Base-by-base conservation (phyloP, 495 filamentous ascomycete species). In the Arthonia radiata region DNA sequence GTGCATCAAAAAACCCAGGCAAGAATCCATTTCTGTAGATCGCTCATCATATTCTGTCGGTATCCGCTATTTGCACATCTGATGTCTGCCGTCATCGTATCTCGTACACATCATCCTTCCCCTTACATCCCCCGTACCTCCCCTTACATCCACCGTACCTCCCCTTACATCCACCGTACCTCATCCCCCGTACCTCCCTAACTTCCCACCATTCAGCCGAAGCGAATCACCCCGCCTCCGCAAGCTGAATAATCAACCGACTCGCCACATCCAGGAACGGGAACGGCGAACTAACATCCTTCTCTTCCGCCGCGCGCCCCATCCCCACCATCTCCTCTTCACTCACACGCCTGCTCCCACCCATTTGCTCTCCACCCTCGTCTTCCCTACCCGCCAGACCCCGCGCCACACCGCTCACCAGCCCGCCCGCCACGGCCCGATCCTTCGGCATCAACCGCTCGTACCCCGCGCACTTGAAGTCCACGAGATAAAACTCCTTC, bases 391-490 rank as follows among this genome's bases (percentile, higher is more conserved):
- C 33, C 18, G 13, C 16, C 11, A 30, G 13, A 15, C 30, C 11
- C 21, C 9, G 22, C 30, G n/a, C 21, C 13, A 17, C 26, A 22
- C 28, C 4, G 8, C n/a, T 22, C 29, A 9, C 23, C 11, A n/a
- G 18, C 19, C 26, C 25, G 23, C 28, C 34, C 11, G 50, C 34
- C 29, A 47, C 43, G 17, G 33, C 29, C 3, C 44, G 39, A 15
- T 49, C 35, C 13, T 39, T 31, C 16, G 23, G n/a, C 5, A 67
- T 53, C 27, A 76, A 53, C 19, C 76, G 73, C 48, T 97, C 86
- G 47, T 97, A 97, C 4, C 86, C 86, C n/a, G 82, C 80, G 41
- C 86, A 92, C 42, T 90, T 94, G 61, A 97, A 94, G 46, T 97
- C 86, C 15, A 97, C 86, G 35, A 94, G 71, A 47, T 82, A 97